Evolutionary conservation across 106 monocot species (phyloP).

Genomic region (Iris macrosiphon): DNA sequence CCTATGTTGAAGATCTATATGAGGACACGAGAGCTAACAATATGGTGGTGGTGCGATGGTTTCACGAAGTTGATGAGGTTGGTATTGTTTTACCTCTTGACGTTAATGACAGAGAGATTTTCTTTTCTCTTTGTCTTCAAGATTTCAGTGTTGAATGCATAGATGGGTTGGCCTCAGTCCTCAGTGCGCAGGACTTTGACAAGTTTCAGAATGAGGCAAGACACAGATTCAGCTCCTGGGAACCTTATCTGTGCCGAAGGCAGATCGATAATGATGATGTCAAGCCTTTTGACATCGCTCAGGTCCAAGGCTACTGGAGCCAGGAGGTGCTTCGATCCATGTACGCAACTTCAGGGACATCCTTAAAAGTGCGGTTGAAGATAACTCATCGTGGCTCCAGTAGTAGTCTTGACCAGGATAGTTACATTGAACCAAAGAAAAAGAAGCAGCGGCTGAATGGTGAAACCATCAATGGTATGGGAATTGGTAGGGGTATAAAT

Average conservation of each 20-base stretch:
- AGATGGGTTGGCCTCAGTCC: conserved; percentile 70
- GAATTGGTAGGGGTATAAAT: not conserved
- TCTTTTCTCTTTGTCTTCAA: conserved; percentile 80
- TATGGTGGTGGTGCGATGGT: conserved; percentile 78
- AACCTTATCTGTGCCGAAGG: conserved; percentile 59
- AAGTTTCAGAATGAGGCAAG: conserved; percentile 42
- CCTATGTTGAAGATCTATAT: conserved; percentile 92
- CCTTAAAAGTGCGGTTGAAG: conserved; percentile 32
- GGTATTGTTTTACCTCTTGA: conserved; percentile 53
- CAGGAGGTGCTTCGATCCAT: conserved; percentile 61
- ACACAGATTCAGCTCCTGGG: conserved; percentile 13
- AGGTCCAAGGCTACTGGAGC: conserved; percentile 71
- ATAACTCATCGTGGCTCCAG: conserved; percentile 13
- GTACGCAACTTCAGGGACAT: conserved; percentile 16
- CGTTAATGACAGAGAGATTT: conserved; percentile 68
- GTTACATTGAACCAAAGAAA: conserved; percentile 5
- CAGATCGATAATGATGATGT: conserved; percentile 57
- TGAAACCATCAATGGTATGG: not conserved
- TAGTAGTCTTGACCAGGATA: conserved; percentile 11
- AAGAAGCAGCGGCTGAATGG: conserved; percentile 2
- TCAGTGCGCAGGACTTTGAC: conserved; percentile 61
- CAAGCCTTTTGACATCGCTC: conserved; percentile 66
- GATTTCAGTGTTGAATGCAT: conserved; percentile 86
- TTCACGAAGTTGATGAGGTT: conserved; percentile 88
- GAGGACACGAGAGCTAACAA: conserved; percentile 51